A percentile compares a stretch with the other conserved stretches of the same genome.
Conservation (phyloP, 2,329 filamentous ascomycete species). For the Colletotrichum godetiae region DNA sequence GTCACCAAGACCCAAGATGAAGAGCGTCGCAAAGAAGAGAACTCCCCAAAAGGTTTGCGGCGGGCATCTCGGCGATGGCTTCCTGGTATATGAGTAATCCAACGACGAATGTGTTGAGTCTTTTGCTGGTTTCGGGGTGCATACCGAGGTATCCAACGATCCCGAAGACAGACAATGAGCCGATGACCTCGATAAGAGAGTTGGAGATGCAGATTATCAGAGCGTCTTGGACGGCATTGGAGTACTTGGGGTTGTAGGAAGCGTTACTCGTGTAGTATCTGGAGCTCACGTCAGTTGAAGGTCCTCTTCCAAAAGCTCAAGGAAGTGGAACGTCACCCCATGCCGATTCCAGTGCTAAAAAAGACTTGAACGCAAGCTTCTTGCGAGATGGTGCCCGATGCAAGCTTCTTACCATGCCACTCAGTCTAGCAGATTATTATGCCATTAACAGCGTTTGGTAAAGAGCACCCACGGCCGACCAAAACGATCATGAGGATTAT, state of each 20-base stretch:
- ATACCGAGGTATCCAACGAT: constrained; percentile 57
- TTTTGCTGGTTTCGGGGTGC: constrained; percentile 43
- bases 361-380: constrained; percentile 61
- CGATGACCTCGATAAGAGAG: constrained; percentile 61
- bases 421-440: constrained; percentile 52
- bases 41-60: constrained; percentile 64
- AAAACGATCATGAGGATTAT: constrained; percentile 64
- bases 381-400: constrained; percentile 62
- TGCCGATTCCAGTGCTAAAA: constrained; percentile 40
- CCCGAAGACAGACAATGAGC: constrained; percentile 57
- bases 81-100: constrained; percentile 65
- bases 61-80: constrained; percentile 65
- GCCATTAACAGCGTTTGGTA: constrained; percentile 62
- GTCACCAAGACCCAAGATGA: constrained; percentile 64
- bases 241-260: constrained; percentile 63
- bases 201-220: constrained; percentile 65
- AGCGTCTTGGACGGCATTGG: constrained; percentile 65
- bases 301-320: no score
- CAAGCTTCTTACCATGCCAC: constrained; percentile 57
- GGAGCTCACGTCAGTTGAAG: constrained; percentile 57
- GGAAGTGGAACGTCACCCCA: background rate
- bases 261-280: constrained; percentile 67
- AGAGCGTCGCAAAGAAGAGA: constrained; percentile 61
- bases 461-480: constrained; percentile 60
- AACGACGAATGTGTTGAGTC: constrained; percentile 62